Evolutionary conservation across 2,329 filamentous ascomycete species (phyloP), one percentile per base, ranked within the genome.

Genomic region (Sporothrix curviconia): DNA sequence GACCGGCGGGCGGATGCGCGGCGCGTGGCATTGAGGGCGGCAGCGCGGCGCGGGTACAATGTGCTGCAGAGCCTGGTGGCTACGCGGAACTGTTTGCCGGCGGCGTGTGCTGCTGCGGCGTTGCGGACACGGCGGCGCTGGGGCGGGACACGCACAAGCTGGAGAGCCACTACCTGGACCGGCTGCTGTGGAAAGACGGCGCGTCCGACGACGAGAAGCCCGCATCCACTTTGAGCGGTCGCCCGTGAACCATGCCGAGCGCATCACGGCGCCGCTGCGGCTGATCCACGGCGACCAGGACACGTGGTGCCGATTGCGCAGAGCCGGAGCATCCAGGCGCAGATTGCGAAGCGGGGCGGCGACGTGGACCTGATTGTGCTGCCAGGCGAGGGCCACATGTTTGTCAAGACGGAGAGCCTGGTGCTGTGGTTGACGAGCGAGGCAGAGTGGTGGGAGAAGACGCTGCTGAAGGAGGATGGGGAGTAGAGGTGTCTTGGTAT

Each of bases 281-380:
- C 67, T 86, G n/a, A 62, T 85, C 5, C 78, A 84, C 22, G 83
- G 82, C 0, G 73, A 72, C 2, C 69, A 69, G 4, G 83, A 86
- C 62, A 76, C 40, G 75, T 85, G 1, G 83, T 85, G 15, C 82
- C 82, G 0, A 66, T 79, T n/a, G 71, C 74, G 15, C 83, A 86
- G 65, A 78, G 79, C 3, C 68, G 73, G 32, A 72, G 78, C 54
- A 80, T 86, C 66, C 74, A 77, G 9, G 66, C 68, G 40, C 71
- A 72, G n/a, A 70, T 82, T 22, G 66, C 66, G 53, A 62, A 66
- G 9, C 70, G 68, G 2, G 76, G 74, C 0, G 70, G 72, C 1
- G 68, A 77, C 25, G 77, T 80, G 4, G 70, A 73, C 57, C 65
- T 81, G 3, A 69, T 80, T 15, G 69, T 78, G 28, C 74, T 76